Base-by-base conservation (phyloP, 139 green algal species). In the Micractinium conductrix region DNA sequence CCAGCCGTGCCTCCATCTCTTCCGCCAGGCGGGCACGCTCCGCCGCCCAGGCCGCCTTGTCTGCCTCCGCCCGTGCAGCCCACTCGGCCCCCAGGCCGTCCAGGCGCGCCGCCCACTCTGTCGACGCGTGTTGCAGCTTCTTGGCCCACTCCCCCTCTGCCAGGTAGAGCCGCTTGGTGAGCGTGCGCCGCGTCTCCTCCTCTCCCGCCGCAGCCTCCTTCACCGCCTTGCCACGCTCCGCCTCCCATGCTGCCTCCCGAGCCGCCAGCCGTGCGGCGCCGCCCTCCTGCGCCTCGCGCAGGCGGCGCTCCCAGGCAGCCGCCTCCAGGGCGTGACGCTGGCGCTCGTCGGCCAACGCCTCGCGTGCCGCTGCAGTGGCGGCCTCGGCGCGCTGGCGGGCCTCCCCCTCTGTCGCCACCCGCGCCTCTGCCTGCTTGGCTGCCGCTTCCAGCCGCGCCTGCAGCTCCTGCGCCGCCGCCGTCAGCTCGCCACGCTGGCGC, bases 131-230 rank as follows among this genome's bases (percentile, higher is more conserved):
- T 40, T 85, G 80, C 50, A 85, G 70, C 70, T 80, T 85, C 37
- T n/a, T 42, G 48, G 53, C 70, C 80, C 80, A 85, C 70, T 85
- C 80, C 12, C 80, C 80, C 70, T 85, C 80, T 19, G 69, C 70
- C 40, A 85, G 69, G 53, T 85, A 85, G 37, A 80, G 50, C 45
- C 70, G 70, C 42, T 74, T 74, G 42, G 80, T 80, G 7, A 62
- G 70, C 53, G 80, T 40, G n/a, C 70, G 69, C 37, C 50, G 33
- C 33, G 12, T 33, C 28, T 80, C 69, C 37, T 85, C 80, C 50
- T 69, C 30, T 0, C 10, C 70, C 7, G 30, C n/a, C 0, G 4
- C 37, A 22, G 50, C 50, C 40, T 85, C 69, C 1, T 33, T 16
- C 2, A 21, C 12, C 37, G 43, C 40, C 53, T 69, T 78, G 6